Evolutionary conservation across 306 rosid genomes (phyloP).

Genomic region (Boehmeria nivea): DNA sequence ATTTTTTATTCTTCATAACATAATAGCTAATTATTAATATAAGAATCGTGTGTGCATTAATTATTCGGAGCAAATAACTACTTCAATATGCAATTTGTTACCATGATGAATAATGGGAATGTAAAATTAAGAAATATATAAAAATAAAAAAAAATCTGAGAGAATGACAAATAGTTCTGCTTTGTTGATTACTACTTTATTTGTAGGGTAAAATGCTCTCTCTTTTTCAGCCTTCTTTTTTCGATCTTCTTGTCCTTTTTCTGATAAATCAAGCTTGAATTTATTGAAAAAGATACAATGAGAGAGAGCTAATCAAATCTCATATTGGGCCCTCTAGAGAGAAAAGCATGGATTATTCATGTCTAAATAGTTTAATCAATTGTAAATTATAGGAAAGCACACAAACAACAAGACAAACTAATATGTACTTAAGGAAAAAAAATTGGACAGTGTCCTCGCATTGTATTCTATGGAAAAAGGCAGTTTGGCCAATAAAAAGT

Average conservation of each 20-base stretch:
- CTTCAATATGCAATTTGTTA: too few relatives aligned
- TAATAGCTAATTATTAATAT: too few relatives aligned
- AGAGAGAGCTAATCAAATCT: constrained; percentile 58
- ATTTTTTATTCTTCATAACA: too few relatives aligned
- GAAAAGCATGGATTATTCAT: constrained; percentile 33
- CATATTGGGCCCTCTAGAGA: constrained; percentile 29
- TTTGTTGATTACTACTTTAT: constrained; percentile 28
- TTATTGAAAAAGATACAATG: constrained; percentile 34
- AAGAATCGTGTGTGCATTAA: too few relatives aligned
- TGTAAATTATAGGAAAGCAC: constrained; percentile 36
- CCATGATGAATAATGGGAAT: too few relatives aligned
- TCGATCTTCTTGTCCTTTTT: constrained; percentile 58
- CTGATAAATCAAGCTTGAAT: constrained; percentile 39
- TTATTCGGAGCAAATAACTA: too few relatives aligned
- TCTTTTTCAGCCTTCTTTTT: constrained; percentile 71
- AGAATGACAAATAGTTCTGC: too few relatives aligned
- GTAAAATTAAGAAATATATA: too few relatives aligned
- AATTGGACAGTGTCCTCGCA: constrained; percentile 21
- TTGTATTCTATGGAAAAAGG: constrained; percentile 50
- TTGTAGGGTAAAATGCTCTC: constrained; percentile 53
- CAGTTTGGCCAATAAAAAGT: constrained; percentile 31
- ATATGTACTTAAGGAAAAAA: constrained; percentile 40
- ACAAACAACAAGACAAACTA: constrained; percentile 74
- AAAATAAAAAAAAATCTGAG: too few relatives aligned
- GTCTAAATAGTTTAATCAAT: constrained; percentile 25